Evolutionary conservation across 1,139 yeast genomes (phyloP).

Genomic region (Hemisphaericaspora lyxosophila): DNA sequence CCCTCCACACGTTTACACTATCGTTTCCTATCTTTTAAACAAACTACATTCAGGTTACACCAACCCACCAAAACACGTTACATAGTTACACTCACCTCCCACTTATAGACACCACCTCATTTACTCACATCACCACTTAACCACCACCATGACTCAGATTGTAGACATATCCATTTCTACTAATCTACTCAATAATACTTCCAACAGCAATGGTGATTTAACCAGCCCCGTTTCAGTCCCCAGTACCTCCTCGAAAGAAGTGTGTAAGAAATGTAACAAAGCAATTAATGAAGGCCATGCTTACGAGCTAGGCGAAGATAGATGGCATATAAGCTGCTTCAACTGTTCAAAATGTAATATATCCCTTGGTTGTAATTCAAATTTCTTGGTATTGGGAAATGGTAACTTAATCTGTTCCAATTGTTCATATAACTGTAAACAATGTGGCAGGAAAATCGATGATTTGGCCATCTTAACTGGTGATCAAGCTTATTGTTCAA

Average conservation of each 20-base stretch:
- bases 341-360: constrained; percentile 81
- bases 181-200: background rate
- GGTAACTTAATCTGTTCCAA: constrained; percentile 89
- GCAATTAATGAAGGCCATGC: constrained; percentile 75
- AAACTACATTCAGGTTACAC: too few species aligned
- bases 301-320: constrained; percentile 80
- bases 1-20: too few species aligned
- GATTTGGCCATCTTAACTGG: constrained; percentile 96
- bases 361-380: constrained; percentile 81
- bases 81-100: too few species aligned
- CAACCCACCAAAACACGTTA: too few species aligned
- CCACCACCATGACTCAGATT: too few species aligned
- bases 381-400: constrained; percentile 86
- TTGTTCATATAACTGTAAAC: constrained; percentile 86
- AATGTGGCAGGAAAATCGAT: constrained; percentile 86
- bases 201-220: background rate
- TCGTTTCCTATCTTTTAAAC: too few species aligned
- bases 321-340: constrained; percentile 96
- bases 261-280: constrained; percentile 43
- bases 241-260: constrained; percentile 22
- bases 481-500: constrained; percentile 90
- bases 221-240: constrained; percentile 3
- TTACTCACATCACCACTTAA: too few species aligned
- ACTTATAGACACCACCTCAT: too few species aligned
- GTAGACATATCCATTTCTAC: too few species aligned